Evolutionary conservation across 192 early-diverging fungal genomes (phyloP), one percentile per base, ranked within the genome.

Genomic region (Gryganskiella cystojenkinii): DNA sequence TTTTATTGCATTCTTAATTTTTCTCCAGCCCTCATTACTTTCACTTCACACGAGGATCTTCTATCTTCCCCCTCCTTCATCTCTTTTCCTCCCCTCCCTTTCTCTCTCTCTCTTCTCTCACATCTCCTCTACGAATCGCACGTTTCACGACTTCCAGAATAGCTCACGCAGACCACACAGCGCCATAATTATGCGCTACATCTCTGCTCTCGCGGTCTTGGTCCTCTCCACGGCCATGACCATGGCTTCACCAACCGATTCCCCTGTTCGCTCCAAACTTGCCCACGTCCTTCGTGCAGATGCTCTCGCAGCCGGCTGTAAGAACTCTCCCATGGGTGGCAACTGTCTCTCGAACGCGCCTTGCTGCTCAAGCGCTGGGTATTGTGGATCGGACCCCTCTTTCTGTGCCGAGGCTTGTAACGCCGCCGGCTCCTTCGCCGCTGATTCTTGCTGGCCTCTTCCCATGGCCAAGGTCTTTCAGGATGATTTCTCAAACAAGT

Each of bases 371-470:
- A 54, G 70, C 17, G 70, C 70, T 13, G 70, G 70, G 10, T 72
- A 64, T 47, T 72, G 70, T 53, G 70, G 70, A 53, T 72, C 70
- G 20, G 70, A 72, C 53, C 70, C 70, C 19, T 64, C 70, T 14
- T 72, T 72, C 49, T 72, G 70, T 51, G 61, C 70, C 8, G 70
- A 72, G 46, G 22, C 62, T 4, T 72, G 70, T 24, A 62, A 64
- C 17, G 50, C 62, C 11, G 34, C 46, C 14, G 70, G 70, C 8
- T 72, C 70, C 0, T 72, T 59, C 27, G 62, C 70, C 3, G 28
- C 62, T 0, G 70, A 72, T 45, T 81, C 79, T 2, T 81, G 79
- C 58, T 81, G 67, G 56, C 79, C 79, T 14, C 20, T 69, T 28
- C 79, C 79, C 33, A 67, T 58, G 68, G 70, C 70, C 28, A 42